Conservation (phyloP, 306 rosid genomes). For the Citrullus amarus region DNA sequence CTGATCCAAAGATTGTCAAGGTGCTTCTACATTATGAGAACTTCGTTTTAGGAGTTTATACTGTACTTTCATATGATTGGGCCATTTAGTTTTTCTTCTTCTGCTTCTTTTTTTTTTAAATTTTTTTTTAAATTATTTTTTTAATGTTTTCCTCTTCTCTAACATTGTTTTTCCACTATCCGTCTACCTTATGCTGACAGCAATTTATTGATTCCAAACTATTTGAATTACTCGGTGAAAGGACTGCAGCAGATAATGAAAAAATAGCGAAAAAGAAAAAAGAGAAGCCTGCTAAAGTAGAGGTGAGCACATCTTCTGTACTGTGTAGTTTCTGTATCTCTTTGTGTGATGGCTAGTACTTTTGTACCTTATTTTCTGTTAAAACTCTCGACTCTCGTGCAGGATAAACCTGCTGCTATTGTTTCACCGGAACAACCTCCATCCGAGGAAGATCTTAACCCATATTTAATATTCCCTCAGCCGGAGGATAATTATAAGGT, state of each 20-base stretch:
- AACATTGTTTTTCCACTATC: neutral
- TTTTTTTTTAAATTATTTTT: too few species aligned
- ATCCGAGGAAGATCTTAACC: slow-evolving; percentile 82
- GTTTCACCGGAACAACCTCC: slow-evolving; percentile 42
- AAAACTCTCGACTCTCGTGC: neutral
- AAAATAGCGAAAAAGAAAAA: slow-evolving; percentile 74
- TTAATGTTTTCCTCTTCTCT: neutral
- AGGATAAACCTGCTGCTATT: slow-evolving; percentile 47
- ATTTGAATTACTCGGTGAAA: slow-evolving; percentile 70
- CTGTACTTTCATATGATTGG: neutral
- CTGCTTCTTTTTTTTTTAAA: too few species aligned
- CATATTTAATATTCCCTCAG: slow-evolving; percentile 62
- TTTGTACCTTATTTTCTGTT: slow-evolving; percentile 4
- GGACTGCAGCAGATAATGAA: slow-evolving; percentile 84
- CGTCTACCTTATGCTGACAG: slow-evolving; percentile 25
- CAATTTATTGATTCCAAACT: slow-evolving; percentile 58
- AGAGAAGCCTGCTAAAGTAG: slow-evolving; percentile 84
- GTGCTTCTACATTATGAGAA: slow-evolving; percentile 19
- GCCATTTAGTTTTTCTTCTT: neutral
- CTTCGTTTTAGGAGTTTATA: neutral
- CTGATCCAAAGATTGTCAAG: slow-evolving; percentile 89
- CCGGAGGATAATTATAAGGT: slow-evolving; percentile 88
- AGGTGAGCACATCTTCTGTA: slow-evolving; percentile 27
- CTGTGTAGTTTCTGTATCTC: neutral
- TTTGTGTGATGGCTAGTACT: slow-evolving; percentile 1